Evolutionary conservation across 2,329 filamentous ascomycete species (phyloP).

Genomic region (Trichoderma sp.): DNA sequence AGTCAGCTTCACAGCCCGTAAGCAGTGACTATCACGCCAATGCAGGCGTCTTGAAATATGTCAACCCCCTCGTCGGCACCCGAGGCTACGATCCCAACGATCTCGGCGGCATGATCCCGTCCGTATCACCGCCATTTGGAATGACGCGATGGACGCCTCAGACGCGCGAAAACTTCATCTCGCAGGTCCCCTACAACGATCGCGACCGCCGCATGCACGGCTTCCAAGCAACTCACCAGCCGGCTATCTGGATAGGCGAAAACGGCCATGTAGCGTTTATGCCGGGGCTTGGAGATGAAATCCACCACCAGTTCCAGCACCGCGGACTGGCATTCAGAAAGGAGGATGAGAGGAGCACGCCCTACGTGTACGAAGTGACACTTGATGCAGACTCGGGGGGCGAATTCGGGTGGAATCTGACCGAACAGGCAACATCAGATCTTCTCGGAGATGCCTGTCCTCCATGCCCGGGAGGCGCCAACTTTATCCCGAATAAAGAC

Average conservation of each 20-base stretch:
- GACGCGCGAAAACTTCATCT: slow-evolving; percentile 52
- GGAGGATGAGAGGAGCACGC: slow-evolving; percentile 44
- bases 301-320: slow-evolving; percentile 41
- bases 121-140: slow-evolving; percentile 45
- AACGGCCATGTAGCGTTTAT: slow-evolving; percentile 47
- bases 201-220: slow-evolving; percentile 47
- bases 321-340: slow-evolving; percentile 46
- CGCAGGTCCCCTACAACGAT: slow-evolving; percentile 50
- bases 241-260: slow-evolving; percentile 56
- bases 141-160: slow-evolving; percentile 56
- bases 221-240: slow-evolving; percentile 53
- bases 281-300: slow-evolving; percentile 41
- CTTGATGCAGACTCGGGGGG: slow-evolving; percentile 42
- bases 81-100: slow-evolving; percentile 36
- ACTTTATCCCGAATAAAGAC: slow-evolving; percentile 17
- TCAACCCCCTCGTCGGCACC: slow-evolving; percentile 41
- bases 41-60: slow-evolving; percentile 36
- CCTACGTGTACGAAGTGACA: slow-evolving; percentile 49
- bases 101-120: slow-evolving; percentile 43
- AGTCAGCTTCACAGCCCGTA: background rate
- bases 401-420: slow-evolving; percentile 40
- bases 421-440: slow-evolving; percentile 37
- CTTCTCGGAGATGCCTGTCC: slow-evolving; percentile 44
- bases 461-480: slow-evolving; percentile 37
- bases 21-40: slow-evolving; percentile 33